A percentile compares a stretch with the other conserved stretches of the same genome.
These are phyloP conservation scores for Posidonia australis DNA, from an alignment of 106 monocot species.

Conservation along the genomic window DNA sequence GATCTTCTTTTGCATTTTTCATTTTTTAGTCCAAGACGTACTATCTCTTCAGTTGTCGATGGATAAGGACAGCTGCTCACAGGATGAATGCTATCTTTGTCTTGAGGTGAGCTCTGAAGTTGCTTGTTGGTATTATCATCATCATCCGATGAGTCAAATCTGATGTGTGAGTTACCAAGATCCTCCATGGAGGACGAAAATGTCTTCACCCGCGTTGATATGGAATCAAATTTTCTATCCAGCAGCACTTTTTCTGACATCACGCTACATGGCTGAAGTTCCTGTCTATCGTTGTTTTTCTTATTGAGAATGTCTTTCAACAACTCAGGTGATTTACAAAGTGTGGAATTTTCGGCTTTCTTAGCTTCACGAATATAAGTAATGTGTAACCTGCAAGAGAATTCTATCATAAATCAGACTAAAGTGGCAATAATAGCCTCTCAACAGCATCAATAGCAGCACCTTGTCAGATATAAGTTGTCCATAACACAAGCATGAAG, in stretches of 20 bases:
- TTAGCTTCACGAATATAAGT: slow-evolving; percentile 33
- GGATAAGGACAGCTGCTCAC: slow-evolving; percentile 86
- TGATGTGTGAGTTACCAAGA: slow-evolving; percentile 47
- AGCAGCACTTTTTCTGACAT: slow-evolving; percentile 36
- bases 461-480: too few species aligned
- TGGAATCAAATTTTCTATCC: slow-evolving; percentile 44
- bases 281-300: slow-evolving; percentile 5
- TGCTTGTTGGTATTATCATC: slow-evolving; percentile 7
- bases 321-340: slow-evolving; percentile 13
- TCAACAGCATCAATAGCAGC: background rate
- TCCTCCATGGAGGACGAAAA: slow-evolving; percentile 40
- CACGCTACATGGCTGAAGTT: slow-evolving; percentile 7
- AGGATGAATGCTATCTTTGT: slow-evolving; percentile 19
- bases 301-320: background rate
- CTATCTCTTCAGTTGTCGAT: slow-evolving; percentile 81
- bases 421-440: background rate
- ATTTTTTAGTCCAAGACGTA: slow-evolving; percentile 55
- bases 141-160: slow-evolving; percentile 35
- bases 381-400: slow-evolving; percentile 38
- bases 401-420: background rate
- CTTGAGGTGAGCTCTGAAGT: slow-evolving; percentile 12
- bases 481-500: too few species aligned
- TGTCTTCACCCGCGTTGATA: slow-evolving; percentile 44
- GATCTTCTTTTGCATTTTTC: slow-evolving; percentile 8
- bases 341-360: slow-evolving; percentile 32